Base-by-base conservation (phyloP, 306 rosid species). In the Quercus glauca region DNA sequence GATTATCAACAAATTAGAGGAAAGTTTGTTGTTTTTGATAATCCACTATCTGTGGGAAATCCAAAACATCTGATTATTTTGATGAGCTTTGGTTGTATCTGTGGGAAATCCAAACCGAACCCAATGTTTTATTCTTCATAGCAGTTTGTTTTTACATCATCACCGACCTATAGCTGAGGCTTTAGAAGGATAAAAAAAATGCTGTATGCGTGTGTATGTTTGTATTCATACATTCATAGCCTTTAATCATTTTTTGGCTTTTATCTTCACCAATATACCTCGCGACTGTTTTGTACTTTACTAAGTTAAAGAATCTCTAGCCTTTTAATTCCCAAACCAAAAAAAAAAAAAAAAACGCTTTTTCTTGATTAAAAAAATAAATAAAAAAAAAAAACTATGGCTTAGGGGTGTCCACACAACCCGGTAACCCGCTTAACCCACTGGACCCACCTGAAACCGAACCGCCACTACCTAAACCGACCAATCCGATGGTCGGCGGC, bases 351-450 rank as follows among this genome's bases (percentile, higher is more conserved):
- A 33, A 33, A 33, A 43, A 45, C 69, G 23, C 21, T 71, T 53
- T 77, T 61, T 76, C 15, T 55, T 43, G 76, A 8, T n/a, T n/a
- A n/a, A n/a, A n/a, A n/a, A n/a, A n/a, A n/a, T n/a, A n/a, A n/a
- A n/a, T n/a, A 71, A 79, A 29, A 3, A 23, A 23, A 23, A 23
- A 23, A 23, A 98, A 98, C 99, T 23, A 91, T 89, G 96, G 95
- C 84, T 43, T 25, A 25, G 28, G 28, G 28, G 28, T 26, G 28
- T 26, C 28, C 28, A 26, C 28, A 2, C 3, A 2, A 1, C 28
- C 1, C 0, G 28, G 28, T 1, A 2, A 26, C 28, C 3, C 0
- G 28, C 2, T 26, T 1, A 26, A 26, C 28, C 28, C 1, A 1
- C 28, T 1, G 3, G 28, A 26, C 28, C 28, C 28, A 3, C 28